Evolutionary conservation across 129 eudicot genomes (phyloP).

Genomic region (Tagetes erecta): DNA sequence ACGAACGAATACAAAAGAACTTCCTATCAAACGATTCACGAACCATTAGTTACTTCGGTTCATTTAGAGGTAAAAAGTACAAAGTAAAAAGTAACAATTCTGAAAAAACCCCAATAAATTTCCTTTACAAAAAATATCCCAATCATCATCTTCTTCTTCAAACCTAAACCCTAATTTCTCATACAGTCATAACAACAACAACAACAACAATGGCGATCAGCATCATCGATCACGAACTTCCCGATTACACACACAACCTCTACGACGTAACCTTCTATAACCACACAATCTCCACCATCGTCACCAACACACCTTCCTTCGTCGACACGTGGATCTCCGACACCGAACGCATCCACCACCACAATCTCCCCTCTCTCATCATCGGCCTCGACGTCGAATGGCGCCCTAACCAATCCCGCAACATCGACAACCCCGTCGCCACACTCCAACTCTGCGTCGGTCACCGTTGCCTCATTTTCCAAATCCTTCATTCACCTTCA

Average conservation of each 20-base stretch:
- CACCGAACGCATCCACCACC: constrained; percentile 13
- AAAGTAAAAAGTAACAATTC: no score
- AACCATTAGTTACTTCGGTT: no score
- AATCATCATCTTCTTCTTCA: no score
- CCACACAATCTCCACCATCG: constrained; percentile 19
- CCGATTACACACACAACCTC: constrained; percentile 17
- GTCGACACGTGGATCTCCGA: constrained; percentile 26
- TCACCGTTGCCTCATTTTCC: constrained; percentile 30
- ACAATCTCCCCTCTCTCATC: constrained; percentile 28
- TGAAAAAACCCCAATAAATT: no score
- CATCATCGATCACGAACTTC: neutral
- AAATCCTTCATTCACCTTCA: constrained; percentile 6
- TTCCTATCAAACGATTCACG: no score
- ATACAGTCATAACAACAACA: neutral
- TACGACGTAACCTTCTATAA: constrained; percentile 29
- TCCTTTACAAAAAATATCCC: no score
- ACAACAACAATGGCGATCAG: constrained; percentile 1
- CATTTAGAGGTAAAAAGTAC: no score
- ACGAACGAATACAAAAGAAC: no score
- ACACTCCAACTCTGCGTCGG: constrained; percentile 34
- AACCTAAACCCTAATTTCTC: no score
- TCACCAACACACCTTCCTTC: constrained; percentile 24
- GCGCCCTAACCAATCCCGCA: constrained; percentile 32
- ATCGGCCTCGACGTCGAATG: constrained; percentile 48
- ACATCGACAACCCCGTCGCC: constrained; percentile 34